Conservation (phyloP, 2,329 filamentous ascomycete species). For the Pestalotiopsis sp. region DNA sequence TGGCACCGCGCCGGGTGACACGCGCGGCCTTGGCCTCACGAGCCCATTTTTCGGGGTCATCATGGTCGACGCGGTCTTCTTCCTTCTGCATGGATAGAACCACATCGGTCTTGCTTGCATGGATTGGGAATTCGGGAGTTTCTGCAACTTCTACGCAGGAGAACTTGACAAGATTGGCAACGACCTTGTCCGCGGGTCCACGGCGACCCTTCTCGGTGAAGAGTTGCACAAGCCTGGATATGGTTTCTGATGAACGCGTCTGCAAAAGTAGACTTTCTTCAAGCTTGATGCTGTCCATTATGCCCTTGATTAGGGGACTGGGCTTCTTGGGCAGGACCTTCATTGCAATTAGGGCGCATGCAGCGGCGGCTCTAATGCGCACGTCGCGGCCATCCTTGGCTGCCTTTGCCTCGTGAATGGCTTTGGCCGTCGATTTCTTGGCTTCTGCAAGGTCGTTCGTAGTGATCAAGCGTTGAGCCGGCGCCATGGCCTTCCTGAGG, state of each 20-base stretch:
- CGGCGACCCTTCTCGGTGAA: slow-evolving; percentile 79
- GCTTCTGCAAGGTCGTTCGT: slow-evolving; percentile 78
- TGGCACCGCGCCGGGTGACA: slow-evolving; percentile 88
- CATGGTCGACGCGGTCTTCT: slow-evolving; percentile 88
- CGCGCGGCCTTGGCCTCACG: slow-evolving; percentile 84
- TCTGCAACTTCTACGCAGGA: slow-evolving; percentile 97
- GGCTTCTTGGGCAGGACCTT: slow-evolving; percentile 89
- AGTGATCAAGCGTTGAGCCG: slow-evolving; percentile 83
- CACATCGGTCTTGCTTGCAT: slow-evolving; percentile 73
- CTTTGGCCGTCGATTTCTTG: slow-evolving; percentile 65
- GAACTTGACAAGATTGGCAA: slow-evolving; percentile 94
- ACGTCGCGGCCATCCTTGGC: slow-evolving; percentile 82
- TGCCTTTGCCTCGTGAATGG: slow-evolving; percentile 76
- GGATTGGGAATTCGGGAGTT: slow-evolving; percentile 89
- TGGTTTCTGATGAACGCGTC: slow-evolving; percentile 78
- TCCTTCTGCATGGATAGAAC: slow-evolving; percentile 96
- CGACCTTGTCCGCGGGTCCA: slow-evolving; percentile 91
- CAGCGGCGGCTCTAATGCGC: slow-evolving; percentile 82
- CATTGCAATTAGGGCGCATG: slow-evolving; percentile 86
- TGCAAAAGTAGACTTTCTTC: slow-evolving; percentile 92
- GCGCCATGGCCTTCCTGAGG: slow-evolving; percentile 84
- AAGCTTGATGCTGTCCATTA: slow-evolving; percentile 97
- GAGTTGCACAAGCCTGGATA: slow-evolving; percentile 81
- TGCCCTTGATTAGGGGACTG: slow-evolving; percentile 86
- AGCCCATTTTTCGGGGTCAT: slow-evolving; percentile 85